phyloP scores from a whole-genome alignment of 148 eudicot genomes.

The Pharnaceum exiguum region DNA sequence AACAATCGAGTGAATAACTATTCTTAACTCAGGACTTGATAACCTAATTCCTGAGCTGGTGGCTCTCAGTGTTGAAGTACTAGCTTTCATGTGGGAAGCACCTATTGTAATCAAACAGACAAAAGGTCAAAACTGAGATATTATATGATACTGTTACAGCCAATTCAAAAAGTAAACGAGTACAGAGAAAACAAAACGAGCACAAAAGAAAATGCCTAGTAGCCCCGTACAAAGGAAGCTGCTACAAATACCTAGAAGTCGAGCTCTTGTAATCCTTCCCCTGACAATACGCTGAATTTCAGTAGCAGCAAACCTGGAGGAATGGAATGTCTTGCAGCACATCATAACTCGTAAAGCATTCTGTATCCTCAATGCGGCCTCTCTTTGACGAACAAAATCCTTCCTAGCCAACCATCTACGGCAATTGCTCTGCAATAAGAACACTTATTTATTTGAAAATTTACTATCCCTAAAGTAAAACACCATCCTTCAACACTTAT shows the following conservation, averaged over 20 bases:
- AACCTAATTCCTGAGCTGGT: constrained; percentile 12
- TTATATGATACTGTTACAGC: not conserved
- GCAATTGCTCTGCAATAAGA: constrained; percentile 43
- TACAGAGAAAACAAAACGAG: too few relatives aligned
- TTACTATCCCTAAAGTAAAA: not conserved
- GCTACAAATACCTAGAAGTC: constrained; percentile 49
- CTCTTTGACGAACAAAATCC: constrained; percentile 33
- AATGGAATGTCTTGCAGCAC: constrained; percentile 26
- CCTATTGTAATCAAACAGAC: constrained; percentile 34
- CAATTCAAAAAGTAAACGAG: not conserved
- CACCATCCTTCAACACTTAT: not conserved
- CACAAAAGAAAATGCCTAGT: too few relatives aligned
- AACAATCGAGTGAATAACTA: constrained; percentile 37
- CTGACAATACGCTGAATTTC: constrained; percentile 61
- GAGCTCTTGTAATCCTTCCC: constrained; percentile 55
- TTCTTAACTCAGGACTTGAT: constrained; percentile 29
- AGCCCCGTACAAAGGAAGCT: not conserved
- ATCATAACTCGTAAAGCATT: constrained; percentile 34
- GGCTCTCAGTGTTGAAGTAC: constrained; percentile 7
- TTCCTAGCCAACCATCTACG: constrained; percentile 63
- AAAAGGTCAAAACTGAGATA: constrained; percentile 5
- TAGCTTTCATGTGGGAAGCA: constrained; percentile 33
- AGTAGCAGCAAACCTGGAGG: constrained; percentile 44
- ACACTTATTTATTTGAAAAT: not conserved
- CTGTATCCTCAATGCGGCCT: constrained; percentile 58